Evolutionary conservation across 306 rosid genomes (phyloP).

Genomic region (Medicago arabica): DNA sequence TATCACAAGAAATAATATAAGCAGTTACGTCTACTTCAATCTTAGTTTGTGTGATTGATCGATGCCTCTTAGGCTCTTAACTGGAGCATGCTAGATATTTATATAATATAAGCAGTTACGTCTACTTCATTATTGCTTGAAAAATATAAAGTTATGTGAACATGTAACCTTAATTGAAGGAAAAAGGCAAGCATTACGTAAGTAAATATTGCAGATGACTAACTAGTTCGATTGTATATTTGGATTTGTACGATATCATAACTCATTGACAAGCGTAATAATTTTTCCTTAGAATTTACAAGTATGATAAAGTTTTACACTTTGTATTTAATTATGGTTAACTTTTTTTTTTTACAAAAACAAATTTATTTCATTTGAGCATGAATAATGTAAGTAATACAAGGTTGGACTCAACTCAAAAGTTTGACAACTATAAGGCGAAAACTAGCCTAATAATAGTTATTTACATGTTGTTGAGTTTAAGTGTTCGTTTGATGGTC

Average conservation of each 20-base stretch:
- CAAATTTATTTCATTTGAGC: too few relatives aligned
- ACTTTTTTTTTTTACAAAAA: too few relatives aligned
- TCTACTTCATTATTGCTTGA: constrained; percentile 28
- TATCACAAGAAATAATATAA: constrained; percentile 25
- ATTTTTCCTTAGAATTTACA: too few relatives aligned
- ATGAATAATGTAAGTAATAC: too few relatives aligned
- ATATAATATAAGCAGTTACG: constrained; percentile 17
- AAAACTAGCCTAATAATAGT: too few relatives aligned
- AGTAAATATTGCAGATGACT: constrained; percentile 35
- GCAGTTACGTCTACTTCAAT: too few relatives aligned
- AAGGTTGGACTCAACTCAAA: too few relatives aligned
- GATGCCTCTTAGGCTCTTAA: constrained; percentile 4
- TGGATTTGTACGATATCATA: not conserved
- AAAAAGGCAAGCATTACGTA: constrained; percentile 18
- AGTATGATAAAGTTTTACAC: too few relatives aligned
- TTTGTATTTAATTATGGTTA: too few relatives aligned
- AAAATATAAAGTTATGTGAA: constrained; percentile 26
- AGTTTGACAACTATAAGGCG: too few relatives aligned
- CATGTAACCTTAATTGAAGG: constrained; percentile 20
- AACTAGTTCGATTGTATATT: constrained; percentile 30
- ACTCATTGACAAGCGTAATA: not conserved
- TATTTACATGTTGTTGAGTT: too few relatives aligned
- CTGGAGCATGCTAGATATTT: not conserved
- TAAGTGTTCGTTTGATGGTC: too few relatives aligned
- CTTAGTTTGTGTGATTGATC: constrained; percentile 27